Evolutionary conservation across 2,329 filamentous ascomycete species (phyloP).

Genomic region (Colletotrichum acutatum): DNA sequence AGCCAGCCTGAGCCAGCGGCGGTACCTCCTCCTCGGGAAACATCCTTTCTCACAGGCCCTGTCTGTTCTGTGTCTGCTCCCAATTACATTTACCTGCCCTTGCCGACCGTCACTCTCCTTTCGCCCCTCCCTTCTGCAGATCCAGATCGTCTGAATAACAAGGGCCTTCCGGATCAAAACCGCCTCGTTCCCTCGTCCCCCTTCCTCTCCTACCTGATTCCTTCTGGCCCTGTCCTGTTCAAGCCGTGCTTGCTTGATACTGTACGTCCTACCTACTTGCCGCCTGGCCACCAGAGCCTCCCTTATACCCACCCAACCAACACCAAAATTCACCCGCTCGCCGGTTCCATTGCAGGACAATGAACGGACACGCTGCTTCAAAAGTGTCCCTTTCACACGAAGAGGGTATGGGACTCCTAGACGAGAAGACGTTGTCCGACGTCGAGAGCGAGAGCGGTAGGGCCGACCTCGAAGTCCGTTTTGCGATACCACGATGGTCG

Average conservation of each 20-base stretch:
- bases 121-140: conserved; percentile 30
- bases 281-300: conserved; percentile 1
- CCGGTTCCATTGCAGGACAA: conserved; percentile 45
- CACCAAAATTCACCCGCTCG: background rate
- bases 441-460: conserved; percentile 54
- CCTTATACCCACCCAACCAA: background rate
- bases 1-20: background rate
- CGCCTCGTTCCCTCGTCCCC: conserved; percentile 14
- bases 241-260: background rate
- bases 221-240: conserved; percentile 15
- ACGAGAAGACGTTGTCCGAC: conserved; percentile 57
- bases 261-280: conserved; percentile 2
- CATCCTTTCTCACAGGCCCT: conserved; percentile 17
- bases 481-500: conserved; percentile 45
- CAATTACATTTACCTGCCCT: conserved; percentile 34
- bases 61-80: conserved; percentile 23
- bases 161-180: conserved; percentile 22
- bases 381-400: conserved; percentile 50
- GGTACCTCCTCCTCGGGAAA: conserved; percentile 17
- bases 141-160: conserved; percentile 32
- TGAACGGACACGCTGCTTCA: conserved; percentile 52
- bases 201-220: conserved; percentile 9
- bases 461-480: conserved; percentile 50
- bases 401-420: conserved; percentile 57
- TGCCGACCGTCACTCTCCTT: conserved; percentile 30